A percentile compares a stretch with the other conserved stretches of the same genome.
Evolutionary conservation across 176 grass and related monocot species (phyloP).

Genomic region (Thinopyrum elongatum): DNA sequence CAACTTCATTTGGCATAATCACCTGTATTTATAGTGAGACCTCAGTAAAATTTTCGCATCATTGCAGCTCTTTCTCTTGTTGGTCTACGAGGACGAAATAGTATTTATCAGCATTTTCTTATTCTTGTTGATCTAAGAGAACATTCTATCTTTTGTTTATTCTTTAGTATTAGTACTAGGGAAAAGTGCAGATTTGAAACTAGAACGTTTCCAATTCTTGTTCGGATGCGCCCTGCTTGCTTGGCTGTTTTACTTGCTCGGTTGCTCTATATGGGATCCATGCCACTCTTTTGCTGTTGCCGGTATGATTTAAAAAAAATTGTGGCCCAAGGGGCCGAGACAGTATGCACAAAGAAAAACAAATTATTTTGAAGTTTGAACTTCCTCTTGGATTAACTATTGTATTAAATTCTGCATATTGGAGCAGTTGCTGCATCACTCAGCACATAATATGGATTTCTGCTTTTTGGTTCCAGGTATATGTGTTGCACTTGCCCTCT

Average conservation of each 20-base stretch:
- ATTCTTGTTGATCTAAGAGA: not conserved
- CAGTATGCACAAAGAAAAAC: not conserved
- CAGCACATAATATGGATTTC: constrained; percentile 10
- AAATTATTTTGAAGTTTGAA: not conserved
- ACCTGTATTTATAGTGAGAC: too few relatives aligned
- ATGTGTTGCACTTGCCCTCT: constrained; percentile 82
- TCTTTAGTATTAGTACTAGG: not conserved
- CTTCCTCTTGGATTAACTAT: not conserved
- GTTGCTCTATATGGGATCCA: not conserved
- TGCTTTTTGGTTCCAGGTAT: constrained; percentile 48
- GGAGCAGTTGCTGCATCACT: not conserved
- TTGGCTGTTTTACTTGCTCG: not conserved
- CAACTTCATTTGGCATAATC: too few relatives aligned
- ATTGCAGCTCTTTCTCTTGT: not conserved
- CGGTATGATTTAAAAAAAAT: not conserved
- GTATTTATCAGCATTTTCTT: too few relatives aligned
- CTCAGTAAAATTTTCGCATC: not conserved
- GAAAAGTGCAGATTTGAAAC: not conserved
- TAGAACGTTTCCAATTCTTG: not conserved
- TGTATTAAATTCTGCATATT: not conserved
- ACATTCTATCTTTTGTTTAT: not conserved
- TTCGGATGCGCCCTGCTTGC: not conserved
- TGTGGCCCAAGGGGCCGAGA: not conserved
- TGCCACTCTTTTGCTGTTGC: not conserved
- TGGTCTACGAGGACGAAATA: not conserved